Evolutionary conservation across 352 stramenopile species (phyloP), one percentile per base, ranked within the genome.

Genomic region (Phytophthora europaea): DNA sequence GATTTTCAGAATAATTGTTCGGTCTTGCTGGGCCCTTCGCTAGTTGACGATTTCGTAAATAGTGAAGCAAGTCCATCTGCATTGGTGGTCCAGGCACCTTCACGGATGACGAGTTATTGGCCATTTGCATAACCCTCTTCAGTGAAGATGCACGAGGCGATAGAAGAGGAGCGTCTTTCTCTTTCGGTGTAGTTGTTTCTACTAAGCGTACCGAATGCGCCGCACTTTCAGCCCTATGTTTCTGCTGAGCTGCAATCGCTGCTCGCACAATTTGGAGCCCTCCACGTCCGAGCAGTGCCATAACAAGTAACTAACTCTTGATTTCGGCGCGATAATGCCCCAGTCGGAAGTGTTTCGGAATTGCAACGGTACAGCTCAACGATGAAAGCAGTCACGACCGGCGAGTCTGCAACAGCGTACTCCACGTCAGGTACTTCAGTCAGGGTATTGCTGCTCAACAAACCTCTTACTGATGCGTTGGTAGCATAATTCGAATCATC

Each of bases 321-420:
- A 36, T 50, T 72, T 22, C 72, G 72, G 23, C 56, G 43, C 31
- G 31, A 58, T 4, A 18, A 23, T 13, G 15, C n/a, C 4, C 63
- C 10, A 2, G 22, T 20, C 2, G 47, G 6, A 20, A 28, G 2
- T 59, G 57, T 70, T 15, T 59, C 33, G 26, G 61, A 36, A 52
- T 34, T 59, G 18, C 15, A 52, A 34, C 13, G 67, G 51, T 76
- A 78, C 9, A 87, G 58, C 43, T 83, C 55, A 23, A 87, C 48
- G 13, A 48, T 68, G 2, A 81, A 72, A 4, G 75, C 73, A 18
- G 65, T 70, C 4, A 89, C 78, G 7, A 73, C 48, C 0, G 82
- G 82, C 2, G 82, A 86, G 33, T 89, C 82, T 16, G 75, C 80
- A 9, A 84, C 58, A 22, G 75, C 67, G 40, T 83, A 89, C 40